A percentile compares a stretch with the other conserved stretches of the same genome.
These are phyloP conservation scores for Yarrowia bubula DNA, from an alignment of 805 yeast species.

Conservation along the genomic window DNA sequence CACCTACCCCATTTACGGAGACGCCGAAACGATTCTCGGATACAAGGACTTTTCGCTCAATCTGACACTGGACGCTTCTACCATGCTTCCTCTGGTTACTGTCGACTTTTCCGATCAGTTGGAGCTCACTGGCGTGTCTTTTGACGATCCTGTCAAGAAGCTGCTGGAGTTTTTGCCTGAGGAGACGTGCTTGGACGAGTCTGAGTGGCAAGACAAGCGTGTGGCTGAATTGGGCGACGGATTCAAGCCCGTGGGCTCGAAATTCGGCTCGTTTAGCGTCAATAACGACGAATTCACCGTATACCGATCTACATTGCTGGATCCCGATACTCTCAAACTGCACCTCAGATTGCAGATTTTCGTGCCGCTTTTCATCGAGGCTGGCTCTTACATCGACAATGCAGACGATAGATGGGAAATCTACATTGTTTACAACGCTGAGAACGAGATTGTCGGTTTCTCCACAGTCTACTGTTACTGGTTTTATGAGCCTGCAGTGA, in stretches of 20 bases:
- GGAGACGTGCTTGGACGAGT: conserved; percentile 60
- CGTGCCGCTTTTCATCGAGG: conserved; percentile 84
- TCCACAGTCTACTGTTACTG: conserved; percentile 82
- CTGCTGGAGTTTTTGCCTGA: conserved; percentile 59
- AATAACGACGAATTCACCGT: conserved; percentile 49
- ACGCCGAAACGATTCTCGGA: conserved; percentile 84
- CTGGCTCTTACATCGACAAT: conserved; percentile 83
- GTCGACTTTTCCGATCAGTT: conserved; percentile 53
- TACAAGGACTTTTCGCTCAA: conserved; percentile 62
- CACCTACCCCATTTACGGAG: conserved; percentile 94
- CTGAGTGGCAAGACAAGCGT: conserved; percentile 59
- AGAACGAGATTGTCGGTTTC: conserved; percentile 66
- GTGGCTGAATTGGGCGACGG: conserved; percentile 46
- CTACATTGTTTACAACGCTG: conserved; percentile 51
- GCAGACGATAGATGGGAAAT: conserved; percentile 79
- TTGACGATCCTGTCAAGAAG: conserved; percentile 57
- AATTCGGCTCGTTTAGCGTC: conserved; percentile 3
- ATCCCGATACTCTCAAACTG: conserved; percentile 48
- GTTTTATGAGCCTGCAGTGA: conserved; percentile 50
- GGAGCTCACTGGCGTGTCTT: conserved; percentile 48
- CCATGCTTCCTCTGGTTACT: conserved; percentile 70
- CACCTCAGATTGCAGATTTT: conserved; percentile 74
- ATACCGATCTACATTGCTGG: conserved; percentile 49
- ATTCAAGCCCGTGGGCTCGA: conserved; percentile 46
- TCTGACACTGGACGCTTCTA: conserved; percentile 68